A percentile compares a stretch with the other conserved stretches of the same genome.
Conservation (phyloP, 2,329 filamentous ascomycete species). For the Aciculosporium take region DNA sequence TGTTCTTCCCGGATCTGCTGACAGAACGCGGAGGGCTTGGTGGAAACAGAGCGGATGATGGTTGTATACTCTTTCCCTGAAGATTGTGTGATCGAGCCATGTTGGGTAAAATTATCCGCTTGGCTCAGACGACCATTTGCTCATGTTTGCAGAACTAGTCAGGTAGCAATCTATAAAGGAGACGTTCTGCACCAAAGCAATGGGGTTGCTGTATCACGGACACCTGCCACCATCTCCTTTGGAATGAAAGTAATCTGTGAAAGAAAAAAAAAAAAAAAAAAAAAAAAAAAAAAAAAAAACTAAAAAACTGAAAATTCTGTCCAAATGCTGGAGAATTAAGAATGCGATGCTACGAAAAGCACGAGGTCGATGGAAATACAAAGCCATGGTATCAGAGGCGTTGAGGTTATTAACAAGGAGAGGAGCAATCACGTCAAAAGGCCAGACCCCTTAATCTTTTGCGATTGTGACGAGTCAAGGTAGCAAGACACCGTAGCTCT, state of each 20-base stretch:
- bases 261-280: no score
- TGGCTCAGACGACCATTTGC: background rate
- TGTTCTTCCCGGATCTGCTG: constrained; percentile 22
- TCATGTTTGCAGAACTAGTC: background rate
- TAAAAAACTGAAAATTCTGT: background rate
- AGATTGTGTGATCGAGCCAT: background rate
- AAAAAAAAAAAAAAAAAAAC: background rate
- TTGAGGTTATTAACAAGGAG: background rate
- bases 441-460: background rate
- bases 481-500: background rate
- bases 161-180: background rate
- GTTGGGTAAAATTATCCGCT: background rate
- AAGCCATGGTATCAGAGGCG: background rate
- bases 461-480: background rate
- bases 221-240: no score
- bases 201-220: background rate
- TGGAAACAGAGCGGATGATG: constrained; percentile 15
- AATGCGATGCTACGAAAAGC: background rate
- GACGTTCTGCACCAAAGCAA: background rate
- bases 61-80: background rate
- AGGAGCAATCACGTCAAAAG: background rate
- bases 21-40: constrained; percentile 27
- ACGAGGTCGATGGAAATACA: background rate
- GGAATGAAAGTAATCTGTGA: no score
- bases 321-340: no score